Evolutionary conservation across 805 yeast genomes (phyloP), one percentile per base, ranked within the genome.

Genomic region (Komagataella pseudopastoris): DNA sequence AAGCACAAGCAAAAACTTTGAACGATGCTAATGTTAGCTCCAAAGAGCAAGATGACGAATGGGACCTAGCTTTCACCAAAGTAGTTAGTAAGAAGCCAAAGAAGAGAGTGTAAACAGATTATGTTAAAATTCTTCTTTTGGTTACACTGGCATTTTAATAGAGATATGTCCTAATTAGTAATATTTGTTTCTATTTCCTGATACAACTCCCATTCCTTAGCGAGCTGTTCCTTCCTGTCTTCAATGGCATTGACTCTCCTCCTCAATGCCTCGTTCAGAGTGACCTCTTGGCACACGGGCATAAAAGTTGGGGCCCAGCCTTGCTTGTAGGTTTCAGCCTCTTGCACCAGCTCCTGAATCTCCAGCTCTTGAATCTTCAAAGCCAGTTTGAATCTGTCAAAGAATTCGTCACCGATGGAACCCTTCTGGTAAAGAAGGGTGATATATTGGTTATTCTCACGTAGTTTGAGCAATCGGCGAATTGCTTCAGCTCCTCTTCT

Each of bases 261-360:
- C 67, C 91, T 78, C 51, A 91, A 71, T 1, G 96, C 96, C 67
- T 86, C 91, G 63, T 91, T 93, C 67, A 89, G 86, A 56, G 96
- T 88, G 50, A 91, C 83, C 63, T 93, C 97, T 63, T 85, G 91
- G 47, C 90, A 83, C 12, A 83, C 76, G 7, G 85, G 85, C 60
- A 88, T 84, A 60, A 88, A 78, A 47, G 75, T 68, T 56, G 78
- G 84, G 6, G 83, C 80, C 96, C 96, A 90, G 39, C 88, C 91
- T 47, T 81, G 78, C 60, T 86, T 85, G 56, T 77, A 70, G 16
- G 68, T 57, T 63, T 87, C 88, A 46, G 93, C 88, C 66, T 88
- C 96, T 51, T 64, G 68, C 5, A 86, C 82, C 48, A 88, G 72
- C 53, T 83, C 90, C 64, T 81, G 78, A 56, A 93, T 69, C 66